These are phyloP conservation scores for Tuber microsphaerosporum DNA, from an alignment of 495 filamentous ascomycete genomes.

Conservation along the genomic window DNA sequence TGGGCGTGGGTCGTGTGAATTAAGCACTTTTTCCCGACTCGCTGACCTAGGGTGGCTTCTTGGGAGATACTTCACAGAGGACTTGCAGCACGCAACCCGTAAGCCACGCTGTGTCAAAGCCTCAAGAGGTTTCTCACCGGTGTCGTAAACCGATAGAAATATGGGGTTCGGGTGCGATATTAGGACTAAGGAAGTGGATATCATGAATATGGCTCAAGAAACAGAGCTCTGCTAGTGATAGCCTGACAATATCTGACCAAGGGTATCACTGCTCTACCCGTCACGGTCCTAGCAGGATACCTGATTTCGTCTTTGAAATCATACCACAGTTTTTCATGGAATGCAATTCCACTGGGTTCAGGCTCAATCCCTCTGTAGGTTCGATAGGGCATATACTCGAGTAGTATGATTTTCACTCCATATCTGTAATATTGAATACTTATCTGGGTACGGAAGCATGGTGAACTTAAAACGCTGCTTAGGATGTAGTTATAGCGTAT, in stretches of 20 bases:
- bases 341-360: not conserved
- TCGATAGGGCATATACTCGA: not conserved
- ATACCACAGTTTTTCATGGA: not conserved
- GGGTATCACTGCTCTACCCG: not conserved
- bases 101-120: not conserved
- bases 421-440: not conserved
- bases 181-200: not conserved
- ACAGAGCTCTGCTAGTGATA: not conserved
- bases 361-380: too few relatives aligned
- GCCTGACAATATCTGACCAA: not conserved
- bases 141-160: not conserved
- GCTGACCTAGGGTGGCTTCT: not conserved
- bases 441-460: not conserved
- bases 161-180: not conserved
- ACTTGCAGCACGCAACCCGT: not conserved
- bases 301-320: not conserved
- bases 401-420: not conserved
- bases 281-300: too few relatives aligned
- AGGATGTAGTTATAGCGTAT: not conserved
- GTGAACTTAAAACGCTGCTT: not conserved
- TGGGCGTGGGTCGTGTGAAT: not conserved
- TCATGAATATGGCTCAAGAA: not conserved
- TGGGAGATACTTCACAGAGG: not conserved
- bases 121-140: not conserved
- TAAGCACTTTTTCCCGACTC: not conserved